Conservation (phyloP, 2,329 filamentous ascomycete genomes). For the Hypoxylon sp. region DNA sequence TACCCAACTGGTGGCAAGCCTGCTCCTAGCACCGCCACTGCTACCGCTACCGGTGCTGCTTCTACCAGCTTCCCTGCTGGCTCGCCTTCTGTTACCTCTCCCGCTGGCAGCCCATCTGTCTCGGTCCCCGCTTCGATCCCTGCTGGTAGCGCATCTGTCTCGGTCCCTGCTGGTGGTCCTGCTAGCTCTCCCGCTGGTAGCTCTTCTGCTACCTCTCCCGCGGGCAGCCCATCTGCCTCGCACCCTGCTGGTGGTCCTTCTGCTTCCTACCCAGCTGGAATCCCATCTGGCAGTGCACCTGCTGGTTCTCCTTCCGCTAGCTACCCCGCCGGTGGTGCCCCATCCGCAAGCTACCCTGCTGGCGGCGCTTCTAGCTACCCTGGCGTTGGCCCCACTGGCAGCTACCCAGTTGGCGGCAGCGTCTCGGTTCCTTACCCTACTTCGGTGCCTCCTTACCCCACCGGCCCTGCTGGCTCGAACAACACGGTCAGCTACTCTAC, state of each 20-base stretch:
- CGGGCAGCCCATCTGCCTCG: constrained; percentile 18
- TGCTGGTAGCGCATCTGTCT: constrained; percentile 16
- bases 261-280: constrained; percentile 31
- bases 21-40: constrained; percentile 29
- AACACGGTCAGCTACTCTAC: constrained; percentile 17
- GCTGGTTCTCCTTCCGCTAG: constrained; percentile 16
- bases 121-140: constrained; percentile 30
- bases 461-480: constrained; percentile 34
- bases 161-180: constrained; percentile 25
- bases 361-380: constrained; percentile 6
- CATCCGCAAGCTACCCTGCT: constrained; percentile 13
- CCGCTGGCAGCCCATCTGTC: constrained; percentile 19
- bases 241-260: constrained; percentile 28
- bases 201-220: constrained; percentile 19
- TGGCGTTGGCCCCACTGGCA: constrained; percentile 21
- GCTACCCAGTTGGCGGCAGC: constrained; percentile 6
- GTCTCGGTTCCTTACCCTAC: constrained; percentile 17
- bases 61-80: constrained; percentile 21
- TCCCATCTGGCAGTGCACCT: constrained; percentile 22
- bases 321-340: constrained; percentile 27
- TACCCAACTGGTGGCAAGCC: constrained; percentile 35
- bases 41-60: constrained; percentile 14
- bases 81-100: constrained; percentile 14
- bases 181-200: constrained; percentile 20
- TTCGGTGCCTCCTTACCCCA: constrained; percentile 41